Percentiles rank a stretch among this genome's conserved stretches.
Conservation (phyloP, 345 rosid genomes). For the Salix brachista region DNA sequence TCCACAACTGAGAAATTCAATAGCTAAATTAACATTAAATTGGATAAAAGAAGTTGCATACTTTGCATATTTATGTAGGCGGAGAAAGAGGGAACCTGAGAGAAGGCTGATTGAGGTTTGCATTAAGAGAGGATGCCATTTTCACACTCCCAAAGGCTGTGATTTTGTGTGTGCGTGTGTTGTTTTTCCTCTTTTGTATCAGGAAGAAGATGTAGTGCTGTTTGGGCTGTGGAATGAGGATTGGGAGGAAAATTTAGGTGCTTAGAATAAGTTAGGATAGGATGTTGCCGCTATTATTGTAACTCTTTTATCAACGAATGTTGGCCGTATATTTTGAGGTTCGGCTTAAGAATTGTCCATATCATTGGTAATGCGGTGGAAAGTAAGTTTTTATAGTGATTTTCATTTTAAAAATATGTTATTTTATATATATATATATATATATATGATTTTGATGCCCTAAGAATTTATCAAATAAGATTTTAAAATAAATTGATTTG, state of each 20-base stretch:
- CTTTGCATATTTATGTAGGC: not conserved
- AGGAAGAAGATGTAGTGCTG: constrained; percentile 2
- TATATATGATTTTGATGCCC: too few species aligned
- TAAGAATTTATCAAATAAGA: too few species aligned
- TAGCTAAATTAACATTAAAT: not conserved
- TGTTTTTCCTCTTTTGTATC: too few species aligned
- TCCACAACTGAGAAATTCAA: constrained; percentile 47
- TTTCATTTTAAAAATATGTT: too few species aligned
- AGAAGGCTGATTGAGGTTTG: constrained; percentile 50
- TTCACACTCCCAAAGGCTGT: not conserved
- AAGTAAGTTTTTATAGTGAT: too few species aligned
- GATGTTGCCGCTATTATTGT: not conserved
- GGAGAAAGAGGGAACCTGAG: constrained; percentile 38
- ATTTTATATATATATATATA: too few species aligned
- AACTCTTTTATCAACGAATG: not conserved
- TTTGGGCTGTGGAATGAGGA: not conserved
- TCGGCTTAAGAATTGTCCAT: too few species aligned
- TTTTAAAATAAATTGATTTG: too few species aligned
- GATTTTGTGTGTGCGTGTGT: not conserved
- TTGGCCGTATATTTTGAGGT: not conserved
- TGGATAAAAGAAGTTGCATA: not conserved
- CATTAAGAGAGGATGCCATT: constrained; percentile 59
- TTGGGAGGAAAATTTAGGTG: not conserved
- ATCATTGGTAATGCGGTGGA: too few species aligned
- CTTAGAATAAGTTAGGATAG: not conserved